phyloP scores from a whole-genome alignment of 257 asterid genomes.

The Phtheirospermum japonicum region DNA sequence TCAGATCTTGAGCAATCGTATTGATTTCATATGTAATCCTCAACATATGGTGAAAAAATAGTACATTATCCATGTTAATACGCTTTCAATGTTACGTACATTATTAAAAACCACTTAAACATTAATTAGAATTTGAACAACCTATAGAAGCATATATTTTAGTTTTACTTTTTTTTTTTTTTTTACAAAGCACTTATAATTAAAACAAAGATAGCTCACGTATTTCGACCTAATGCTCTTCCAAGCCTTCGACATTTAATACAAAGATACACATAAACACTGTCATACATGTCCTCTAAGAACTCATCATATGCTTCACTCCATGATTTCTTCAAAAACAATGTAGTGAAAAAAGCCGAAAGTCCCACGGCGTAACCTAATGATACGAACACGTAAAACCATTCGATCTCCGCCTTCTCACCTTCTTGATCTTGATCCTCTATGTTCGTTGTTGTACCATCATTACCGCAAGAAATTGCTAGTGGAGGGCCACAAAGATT shows the following conservation, averaged over 20 bases:
- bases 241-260: not conserved
- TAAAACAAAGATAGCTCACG: not conserved
- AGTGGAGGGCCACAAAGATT: conserved; percentile 33
- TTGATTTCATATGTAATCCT: too few species aligned
- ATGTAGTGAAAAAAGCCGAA: not conserved
- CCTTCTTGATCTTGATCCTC: not conserved
- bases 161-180: too few species aligned
- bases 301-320: conserved; percentile 2
- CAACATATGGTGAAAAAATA: too few species aligned
- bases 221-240: not conserved
- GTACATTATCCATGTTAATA: too few species aligned
- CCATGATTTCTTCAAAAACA: conserved; percentile 19
- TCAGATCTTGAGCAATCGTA: too few species aligned
- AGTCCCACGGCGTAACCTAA: conserved; percentile 25
- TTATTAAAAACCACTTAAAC: too few species aligned
- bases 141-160: too few species aligned
- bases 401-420: not conserved
- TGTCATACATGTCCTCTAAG: not conserved
- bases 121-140: too few species aligned
- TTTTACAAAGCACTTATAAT: not conserved
- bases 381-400: conserved; percentile 20
- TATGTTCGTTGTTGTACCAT: not conserved
- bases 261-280: not conserved
- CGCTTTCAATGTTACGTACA: too few species aligned
- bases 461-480: conserved; percentile 6